A percentile compares a stretch with the other conserved stretches of the same genome.
Evolutionary conservation across 2,329 filamentous ascomycete species (phyloP).

Genomic region (Chrysoporthe deuterocubensis): DNA sequence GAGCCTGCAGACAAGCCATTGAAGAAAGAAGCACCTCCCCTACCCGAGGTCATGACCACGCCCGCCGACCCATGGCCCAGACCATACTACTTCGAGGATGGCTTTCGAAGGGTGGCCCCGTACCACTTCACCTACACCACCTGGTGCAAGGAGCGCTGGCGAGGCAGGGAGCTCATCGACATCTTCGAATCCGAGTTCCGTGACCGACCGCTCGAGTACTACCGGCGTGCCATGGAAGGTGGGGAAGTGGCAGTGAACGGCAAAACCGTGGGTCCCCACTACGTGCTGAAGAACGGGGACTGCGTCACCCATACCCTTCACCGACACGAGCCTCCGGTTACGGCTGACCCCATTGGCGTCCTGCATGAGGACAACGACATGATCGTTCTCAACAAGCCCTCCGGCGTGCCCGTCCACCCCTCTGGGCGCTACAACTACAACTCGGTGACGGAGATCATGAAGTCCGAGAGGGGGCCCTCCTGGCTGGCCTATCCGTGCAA

Average conservation of each 20-base stretch:
- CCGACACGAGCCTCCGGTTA: slow-evolving; percentile 93
- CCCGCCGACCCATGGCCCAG: slow-evolving; percentile 52
- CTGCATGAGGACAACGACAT: slow-evolving; percentile 92
- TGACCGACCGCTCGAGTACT: slow-evolving; percentile 85
- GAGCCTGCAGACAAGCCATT: background rate
- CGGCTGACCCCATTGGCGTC: slow-evolving; percentile 75
- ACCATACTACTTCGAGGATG: slow-evolving; percentile 84
- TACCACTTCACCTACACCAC: slow-evolving; percentile 97
- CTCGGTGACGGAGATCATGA: slow-evolving; percentile 91
- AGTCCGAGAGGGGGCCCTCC: slow-evolving; percentile 65
- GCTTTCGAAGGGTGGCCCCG: slow-evolving; percentile 79
- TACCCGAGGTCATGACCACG: slow-evolving; percentile 37
- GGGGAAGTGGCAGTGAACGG: slow-evolving; percentile 84
- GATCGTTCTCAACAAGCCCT: slow-evolving; percentile 94
- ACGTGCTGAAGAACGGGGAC: slow-evolving; percentile 84
- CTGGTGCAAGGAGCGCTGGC: slow-evolving; percentile 92
- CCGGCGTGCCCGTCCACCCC: slow-evolving; percentile 92
- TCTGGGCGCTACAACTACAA: slow-evolving; percentile 97
- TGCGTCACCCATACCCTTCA: slow-evolving; percentile 92
- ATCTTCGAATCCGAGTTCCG: slow-evolving; percentile 93
- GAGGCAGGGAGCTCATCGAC: slow-evolving; percentile 77
- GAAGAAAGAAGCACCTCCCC: slow-evolving; percentile 16
- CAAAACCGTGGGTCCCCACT: slow-evolving; percentile 67
- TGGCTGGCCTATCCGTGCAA: slow-evolving; percentile 77
- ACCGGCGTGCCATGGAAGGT: slow-evolving; percentile 78